A percentile compares a stretch with the other conserved stretches of the same genome.
These are phyloP conservation scores for Psilocybe cyanescens DNA, from an alignment of 768 basidiomycete genomes.

Conservation along the genomic window DNA sequence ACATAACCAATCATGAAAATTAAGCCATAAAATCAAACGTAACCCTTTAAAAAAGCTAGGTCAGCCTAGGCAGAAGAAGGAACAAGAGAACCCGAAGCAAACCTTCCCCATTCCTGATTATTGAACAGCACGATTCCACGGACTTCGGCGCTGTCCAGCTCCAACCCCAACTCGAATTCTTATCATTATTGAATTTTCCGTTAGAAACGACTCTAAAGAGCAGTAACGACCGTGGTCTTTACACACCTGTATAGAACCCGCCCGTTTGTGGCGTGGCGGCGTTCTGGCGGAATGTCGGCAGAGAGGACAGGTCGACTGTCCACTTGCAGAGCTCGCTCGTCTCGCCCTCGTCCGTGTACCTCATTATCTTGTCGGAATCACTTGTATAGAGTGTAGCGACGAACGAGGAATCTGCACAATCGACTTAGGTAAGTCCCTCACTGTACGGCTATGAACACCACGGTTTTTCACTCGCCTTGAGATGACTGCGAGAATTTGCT, in stretches of 20 bases:
- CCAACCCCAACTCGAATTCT: conserved; percentile 87
- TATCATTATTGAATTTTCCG: not conserved
- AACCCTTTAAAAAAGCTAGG: conserved; percentile 35
- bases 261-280: conserved; percentile 55
- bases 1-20: conserved; percentile 3
- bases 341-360: conserved; percentile 87
- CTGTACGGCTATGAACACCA: not conserved
- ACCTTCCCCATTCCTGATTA: conserved; percentile 82
- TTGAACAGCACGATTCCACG: conserved; percentile 79
- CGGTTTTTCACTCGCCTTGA: conserved; percentile 34
- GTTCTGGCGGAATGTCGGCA: conserved; percentile 80
- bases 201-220: not conserved
- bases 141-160: conserved; percentile 86
- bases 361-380: conserved; percentile 73
- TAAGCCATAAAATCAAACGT: conserved; percentile 52
- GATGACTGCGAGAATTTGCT: conserved; percentile 79
- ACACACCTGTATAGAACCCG: conserved; percentile 81
- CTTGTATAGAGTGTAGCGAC: conserved; percentile 84
- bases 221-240: not conserved
- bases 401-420: conserved; percentile 66
- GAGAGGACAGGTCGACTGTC: conserved; percentile 80
- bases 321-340: conserved; percentile 79
- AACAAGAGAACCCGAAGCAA: conserved; percentile 32
- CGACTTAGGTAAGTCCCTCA: conserved; percentile 9
- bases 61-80: conserved; percentile 11